Conservation (phyloP, 192 early-diverging fungal genomes). For the Chytriomyces confervae region DNA sequence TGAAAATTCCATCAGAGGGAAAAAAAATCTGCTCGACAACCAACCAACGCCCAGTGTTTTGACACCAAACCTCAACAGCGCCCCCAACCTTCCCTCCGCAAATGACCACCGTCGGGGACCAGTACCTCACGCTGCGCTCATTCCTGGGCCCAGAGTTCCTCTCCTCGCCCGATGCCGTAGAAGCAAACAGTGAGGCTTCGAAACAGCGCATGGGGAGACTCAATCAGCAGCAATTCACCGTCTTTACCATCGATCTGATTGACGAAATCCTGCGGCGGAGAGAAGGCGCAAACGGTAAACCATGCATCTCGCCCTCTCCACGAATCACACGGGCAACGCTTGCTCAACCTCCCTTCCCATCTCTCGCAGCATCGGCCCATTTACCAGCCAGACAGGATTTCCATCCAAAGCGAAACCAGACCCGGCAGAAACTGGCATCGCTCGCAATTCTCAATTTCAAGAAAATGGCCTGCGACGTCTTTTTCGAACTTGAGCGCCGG, state of each 20-base stretch:
- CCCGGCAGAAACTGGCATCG: constrained; percentile 94
- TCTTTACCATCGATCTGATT: constrained; percentile 36
- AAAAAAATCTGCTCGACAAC: no score
- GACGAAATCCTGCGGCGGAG: constrained; percentile 31
- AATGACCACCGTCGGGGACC: constrained; percentile 19
- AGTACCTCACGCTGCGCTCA: constrained; percentile 29
- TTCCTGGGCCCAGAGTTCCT: constrained; percentile 34
- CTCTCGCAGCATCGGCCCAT: constrained; percentile 61
- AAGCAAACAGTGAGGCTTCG: constrained; percentile 25
- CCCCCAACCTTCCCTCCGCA: no score
- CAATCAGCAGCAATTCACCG: constrained; percentile 32
- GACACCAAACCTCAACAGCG: no score
- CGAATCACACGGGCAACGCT: neutral
- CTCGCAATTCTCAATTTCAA: constrained; percentile 85
- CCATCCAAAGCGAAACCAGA: constrained; percentile 96
- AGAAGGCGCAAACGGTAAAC: constrained; percentile 9
- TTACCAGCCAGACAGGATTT: constrained; percentile 84
- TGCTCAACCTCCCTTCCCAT: neutral
- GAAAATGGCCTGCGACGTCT: constrained; percentile 91
- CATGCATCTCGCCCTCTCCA: neutral
- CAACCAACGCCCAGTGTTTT: no score
- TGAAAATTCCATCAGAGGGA: no score
- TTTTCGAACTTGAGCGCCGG: constrained; percentile 61
- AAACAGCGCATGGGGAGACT: constrained; percentile 33
- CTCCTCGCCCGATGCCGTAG: constrained; percentile 9